Conservation (phyloP, 2,329 filamentous ascomycete genomes). For the Botrytis deweyae region DNA sequence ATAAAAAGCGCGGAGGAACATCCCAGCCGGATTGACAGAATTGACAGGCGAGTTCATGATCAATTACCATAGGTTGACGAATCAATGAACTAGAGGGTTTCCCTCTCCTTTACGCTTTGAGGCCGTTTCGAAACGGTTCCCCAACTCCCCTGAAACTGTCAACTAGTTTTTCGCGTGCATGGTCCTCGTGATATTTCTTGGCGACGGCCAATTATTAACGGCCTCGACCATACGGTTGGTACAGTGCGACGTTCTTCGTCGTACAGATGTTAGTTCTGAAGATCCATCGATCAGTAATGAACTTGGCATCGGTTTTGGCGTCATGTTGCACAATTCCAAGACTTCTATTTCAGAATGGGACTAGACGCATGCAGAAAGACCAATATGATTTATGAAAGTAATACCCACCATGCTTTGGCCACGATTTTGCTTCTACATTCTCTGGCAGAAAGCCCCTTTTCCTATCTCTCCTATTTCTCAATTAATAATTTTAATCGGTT, state of each 20-base stretch:
- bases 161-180: background rate
- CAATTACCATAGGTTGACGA: background rate
- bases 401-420: background rate
- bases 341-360: background rate
- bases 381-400: conserved; percentile 12
- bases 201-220: background rate
- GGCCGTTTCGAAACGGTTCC: conserved; percentile 16
- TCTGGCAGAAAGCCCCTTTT: background rate
- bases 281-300: background rate
- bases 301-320: conserved; percentile 13
- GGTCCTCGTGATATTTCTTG: background rate
- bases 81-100: background rate
- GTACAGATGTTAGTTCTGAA: background rate
- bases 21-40: background rate
- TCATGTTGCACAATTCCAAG: conserved; percentile 9
- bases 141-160: conserved; percentile 15
- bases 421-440: conserved; percentile 8
- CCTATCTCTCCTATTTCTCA: background rate
- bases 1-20: background rate
- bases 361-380: background rate
- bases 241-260: conserved; percentile 5
- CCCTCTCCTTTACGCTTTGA: background rate
- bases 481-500: background rate
- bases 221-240: background rate
- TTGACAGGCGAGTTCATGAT: background rate